Percentiles rank a stretch among this genome's conserved stretches.
Evolutionary conservation across 345 rosid species (phyloP).

Genomic region (Boechera retrofracta): DNA sequence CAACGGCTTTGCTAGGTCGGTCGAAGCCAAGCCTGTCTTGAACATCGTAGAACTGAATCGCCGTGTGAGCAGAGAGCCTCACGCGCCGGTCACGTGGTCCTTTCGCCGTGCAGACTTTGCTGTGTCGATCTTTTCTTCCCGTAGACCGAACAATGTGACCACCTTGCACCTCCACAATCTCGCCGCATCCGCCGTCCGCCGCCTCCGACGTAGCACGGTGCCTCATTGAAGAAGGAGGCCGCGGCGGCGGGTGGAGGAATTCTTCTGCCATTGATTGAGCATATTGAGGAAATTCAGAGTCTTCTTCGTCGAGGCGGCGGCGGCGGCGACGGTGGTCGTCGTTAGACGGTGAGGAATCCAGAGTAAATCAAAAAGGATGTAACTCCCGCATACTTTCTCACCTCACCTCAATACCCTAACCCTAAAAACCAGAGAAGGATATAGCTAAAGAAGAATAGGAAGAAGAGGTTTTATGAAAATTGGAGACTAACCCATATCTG

Average conservation of each 20-base stretch:
- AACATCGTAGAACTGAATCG: constrained; percentile 95
- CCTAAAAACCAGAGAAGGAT: constrained; percentile 20
- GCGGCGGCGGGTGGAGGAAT: constrained; percentile 57
- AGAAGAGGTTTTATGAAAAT: constrained; percentile 16
- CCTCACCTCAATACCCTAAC: constrained; percentile 43
- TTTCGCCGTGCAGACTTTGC: constrained; percentile 94
- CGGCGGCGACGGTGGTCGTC: constrained; percentile 38
- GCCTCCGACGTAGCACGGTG: constrained; percentile 50
- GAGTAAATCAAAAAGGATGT: constrained; percentile 44
- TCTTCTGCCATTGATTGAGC: constrained; percentile 47
- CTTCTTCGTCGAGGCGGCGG: constrained; percentile 46
- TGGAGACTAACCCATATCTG: constrained; percentile 43
- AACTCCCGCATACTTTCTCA: constrained; percentile 40
- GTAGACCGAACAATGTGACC: constrained; percentile 98
- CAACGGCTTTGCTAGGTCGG: constrained; percentile 98
- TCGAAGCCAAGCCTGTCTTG: constrained; percentile 97
- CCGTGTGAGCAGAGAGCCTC: constrained; percentile 90
- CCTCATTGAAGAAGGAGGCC: constrained; percentile 52
- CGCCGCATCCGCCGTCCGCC: constrained; percentile 52
- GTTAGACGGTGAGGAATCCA: constrained; percentile 45
- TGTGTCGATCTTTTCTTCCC: constrained; percentile 91
- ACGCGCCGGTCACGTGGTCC: constrained; percentile 97
- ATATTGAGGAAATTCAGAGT: constrained; percentile 51
- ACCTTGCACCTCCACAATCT: constrained; percentile 97
- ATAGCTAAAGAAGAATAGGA: constrained; percentile 9